Percentiles rank a stretch among this genome's conserved stretches.
Conservation (phyloP, 345 rosid genomes). For the Dimocarpus longan region DNA sequence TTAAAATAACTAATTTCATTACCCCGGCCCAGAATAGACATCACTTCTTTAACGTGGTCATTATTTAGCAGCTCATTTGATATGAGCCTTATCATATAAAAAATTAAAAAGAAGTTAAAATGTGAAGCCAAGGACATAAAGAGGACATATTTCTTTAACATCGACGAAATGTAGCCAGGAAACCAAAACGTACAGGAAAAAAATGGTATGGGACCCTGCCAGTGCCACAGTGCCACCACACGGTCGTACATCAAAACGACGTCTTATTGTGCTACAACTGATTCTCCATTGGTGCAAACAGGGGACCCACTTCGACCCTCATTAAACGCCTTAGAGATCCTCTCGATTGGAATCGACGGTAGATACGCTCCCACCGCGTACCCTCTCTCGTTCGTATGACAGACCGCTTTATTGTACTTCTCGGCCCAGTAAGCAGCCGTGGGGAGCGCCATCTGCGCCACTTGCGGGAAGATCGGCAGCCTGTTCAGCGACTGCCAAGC, state of each 20-base stretch:
- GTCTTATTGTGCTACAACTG: conserved; percentile 12
- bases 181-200: too few species aligned
- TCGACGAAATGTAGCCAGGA: too few species aligned
- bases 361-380: conserved; percentile 44
- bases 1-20: too few species aligned
- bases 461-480: conserved; percentile 55
- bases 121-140: too few species aligned
- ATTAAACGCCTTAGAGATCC: conserved; percentile 52
- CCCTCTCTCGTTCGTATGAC: conserved; percentile 43
- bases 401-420: conserved; percentile 61
- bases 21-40: too few species aligned
- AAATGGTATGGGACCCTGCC: neutral
- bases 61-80: too few species aligned
- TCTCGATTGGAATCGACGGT: conserved; percentile 66
- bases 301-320: conserved; percentile 11
- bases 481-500: conserved; percentile 57
- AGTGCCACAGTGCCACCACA: too few species aligned
- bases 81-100: too few species aligned
- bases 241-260: neutral
- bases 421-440: conserved; percentile 68
- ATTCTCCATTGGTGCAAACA: conserved; percentile 19
- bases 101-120: too few species aligned
- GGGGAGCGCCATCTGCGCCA: conserved; percentile 57
- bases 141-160: too few species aligned
- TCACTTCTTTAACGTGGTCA: too few species aligned